Evolutionary conservation across 169 alveolate species (phyloP).

Genomic region (Prorocentrum cordatum): DNA sequence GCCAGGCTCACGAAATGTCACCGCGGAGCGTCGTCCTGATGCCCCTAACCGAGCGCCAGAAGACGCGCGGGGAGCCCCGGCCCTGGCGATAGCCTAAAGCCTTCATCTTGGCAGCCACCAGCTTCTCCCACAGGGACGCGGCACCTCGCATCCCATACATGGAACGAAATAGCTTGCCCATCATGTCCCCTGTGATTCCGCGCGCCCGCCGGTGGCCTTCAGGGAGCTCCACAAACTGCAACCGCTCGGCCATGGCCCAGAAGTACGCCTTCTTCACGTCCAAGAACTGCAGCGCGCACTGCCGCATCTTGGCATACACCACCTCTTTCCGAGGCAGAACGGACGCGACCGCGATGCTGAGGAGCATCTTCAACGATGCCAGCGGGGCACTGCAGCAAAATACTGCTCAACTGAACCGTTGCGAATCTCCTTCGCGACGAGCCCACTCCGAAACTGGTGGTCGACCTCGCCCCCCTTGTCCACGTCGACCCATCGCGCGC

Average conservation of each 20-base stretch:
- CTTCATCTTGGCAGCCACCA: not conserved
- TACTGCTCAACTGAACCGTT: too few species aligned
- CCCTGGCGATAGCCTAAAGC: not conserved
- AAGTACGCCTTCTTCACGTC: not conserved
- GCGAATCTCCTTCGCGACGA: too few species aligned
- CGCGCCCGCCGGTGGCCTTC: not conserved
- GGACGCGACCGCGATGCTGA: not conserved
- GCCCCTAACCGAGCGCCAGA: not conserved
- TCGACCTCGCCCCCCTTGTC: not conserved
- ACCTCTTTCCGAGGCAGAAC: too few species aligned
- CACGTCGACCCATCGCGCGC: not conserved
- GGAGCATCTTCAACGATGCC: not conserved
- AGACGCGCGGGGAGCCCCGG: not conserved
- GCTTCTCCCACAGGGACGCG: not conserved
- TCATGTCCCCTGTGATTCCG: not conserved
- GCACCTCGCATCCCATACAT: not conserved
- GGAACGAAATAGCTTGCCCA: not conserved
- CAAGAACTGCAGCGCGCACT: not conserved
- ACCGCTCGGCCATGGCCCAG: not conserved
- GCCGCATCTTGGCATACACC: too few species aligned
- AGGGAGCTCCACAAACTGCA: not conserved
- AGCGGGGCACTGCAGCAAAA: not conserved
- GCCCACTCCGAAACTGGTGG: not conserved
- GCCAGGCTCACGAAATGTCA: not conserved
- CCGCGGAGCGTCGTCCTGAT: not conserved